A percentile compares a stretch with the other conserved stretches of the same genome.
Conservation (phyloP, 495 filamentous ascomycete genomes). For the Margaritispora aquatica region DNA sequence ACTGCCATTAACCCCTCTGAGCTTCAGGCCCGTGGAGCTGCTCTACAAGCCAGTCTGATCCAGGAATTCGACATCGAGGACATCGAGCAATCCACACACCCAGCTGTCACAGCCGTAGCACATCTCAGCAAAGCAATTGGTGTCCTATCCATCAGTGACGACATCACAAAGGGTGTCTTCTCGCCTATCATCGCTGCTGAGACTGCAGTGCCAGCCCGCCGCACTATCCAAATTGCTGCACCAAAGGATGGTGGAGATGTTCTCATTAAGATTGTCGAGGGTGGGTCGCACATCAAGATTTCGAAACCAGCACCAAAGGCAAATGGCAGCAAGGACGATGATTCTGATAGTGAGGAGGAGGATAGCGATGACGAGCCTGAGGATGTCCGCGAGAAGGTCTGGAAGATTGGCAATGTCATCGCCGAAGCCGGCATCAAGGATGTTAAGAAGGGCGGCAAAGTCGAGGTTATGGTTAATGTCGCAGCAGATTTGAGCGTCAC, state of each 20-base stretch:
- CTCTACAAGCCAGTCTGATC: conserved; percentile 89
- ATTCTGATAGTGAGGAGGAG: conserved; percentile 58
- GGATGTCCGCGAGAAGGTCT: conserved; percentile 83
- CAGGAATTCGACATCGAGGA: conserved; percentile 88
- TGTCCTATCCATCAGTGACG: conserved; percentile 64
- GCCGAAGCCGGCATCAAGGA: conserved; percentile 80
- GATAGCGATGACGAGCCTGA: conserved; percentile 79
- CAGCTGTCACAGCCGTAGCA: conserved; percentile 87
- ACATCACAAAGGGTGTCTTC: conserved; percentile 59
- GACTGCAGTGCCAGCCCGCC: conserved; percentile 83
- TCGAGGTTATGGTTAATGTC: conserved; percentile 89
- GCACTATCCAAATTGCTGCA: conserved; percentile 67
- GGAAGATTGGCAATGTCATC: conserved; percentile 78
- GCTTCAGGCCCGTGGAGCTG: conserved; percentile 81
- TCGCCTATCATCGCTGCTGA: conserved; percentile 71
- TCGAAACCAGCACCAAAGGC: conserved; percentile 74
- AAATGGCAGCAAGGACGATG: conserved; percentile 49
- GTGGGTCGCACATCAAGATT: conserved; percentile 80
- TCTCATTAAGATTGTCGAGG: conserved; percentile 80
- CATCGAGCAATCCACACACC: conserved; percentile 92
- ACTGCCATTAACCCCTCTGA: conserved; percentile 90
- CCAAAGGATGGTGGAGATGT: conserved; percentile 80
- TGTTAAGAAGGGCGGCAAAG: conserved; percentile 81
- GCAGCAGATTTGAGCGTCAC: conserved; percentile 68
- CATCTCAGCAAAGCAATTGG: conserved; percentile 86